Conservation (phyloP, 208 protist species). For the Histomonas meleagridis region DNA sequence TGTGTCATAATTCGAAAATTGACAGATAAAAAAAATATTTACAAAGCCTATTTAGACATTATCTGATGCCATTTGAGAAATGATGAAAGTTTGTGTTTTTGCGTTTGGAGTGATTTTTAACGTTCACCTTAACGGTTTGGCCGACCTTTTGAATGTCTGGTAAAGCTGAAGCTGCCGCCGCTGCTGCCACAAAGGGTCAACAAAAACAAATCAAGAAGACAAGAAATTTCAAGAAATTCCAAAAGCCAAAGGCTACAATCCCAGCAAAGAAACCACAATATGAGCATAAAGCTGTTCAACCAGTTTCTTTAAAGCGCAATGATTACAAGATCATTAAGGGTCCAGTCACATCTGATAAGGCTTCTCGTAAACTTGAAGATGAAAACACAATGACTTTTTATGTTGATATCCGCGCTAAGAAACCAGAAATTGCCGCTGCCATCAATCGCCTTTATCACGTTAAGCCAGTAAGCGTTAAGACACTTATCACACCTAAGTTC, state of each 20-base stretch:
- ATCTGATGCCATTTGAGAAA: no score
- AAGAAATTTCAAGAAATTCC: not conserved
- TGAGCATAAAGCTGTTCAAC: slow-evolving; percentile 13
- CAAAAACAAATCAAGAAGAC: not conserved
- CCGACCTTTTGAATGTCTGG: not conserved
- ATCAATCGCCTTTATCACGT: slow-evolving; percentile 33
- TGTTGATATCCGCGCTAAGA: slow-evolving; percentile 4
- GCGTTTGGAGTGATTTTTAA: no score
- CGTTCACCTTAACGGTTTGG: no score
- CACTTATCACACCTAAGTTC: slow-evolving; percentile 17
- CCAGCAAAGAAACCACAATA: not conserved
- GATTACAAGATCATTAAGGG: slow-evolving; percentile 7
- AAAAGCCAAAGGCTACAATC: not conserved
- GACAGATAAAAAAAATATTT: no score
- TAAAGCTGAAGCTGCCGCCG: not conserved
- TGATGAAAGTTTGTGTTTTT: no score
- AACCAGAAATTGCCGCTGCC: slow-evolving; percentile 18
- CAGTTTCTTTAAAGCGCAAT: slow-evolving; percentile 23
- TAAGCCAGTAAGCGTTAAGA: not conserved
- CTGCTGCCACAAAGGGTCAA: not conserved
- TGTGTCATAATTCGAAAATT: no score
- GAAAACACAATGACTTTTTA: slow-evolving; percentile 28
- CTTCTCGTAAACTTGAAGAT: not conserved
- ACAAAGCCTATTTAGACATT: no score
- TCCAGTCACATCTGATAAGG: not conserved